A percentile compares a stretch with the other conserved stretches of the same genome.
phyloP scores from a whole-genome alignment of 163 green algal genomes.

The Scenedesmus sp. region DNA sequence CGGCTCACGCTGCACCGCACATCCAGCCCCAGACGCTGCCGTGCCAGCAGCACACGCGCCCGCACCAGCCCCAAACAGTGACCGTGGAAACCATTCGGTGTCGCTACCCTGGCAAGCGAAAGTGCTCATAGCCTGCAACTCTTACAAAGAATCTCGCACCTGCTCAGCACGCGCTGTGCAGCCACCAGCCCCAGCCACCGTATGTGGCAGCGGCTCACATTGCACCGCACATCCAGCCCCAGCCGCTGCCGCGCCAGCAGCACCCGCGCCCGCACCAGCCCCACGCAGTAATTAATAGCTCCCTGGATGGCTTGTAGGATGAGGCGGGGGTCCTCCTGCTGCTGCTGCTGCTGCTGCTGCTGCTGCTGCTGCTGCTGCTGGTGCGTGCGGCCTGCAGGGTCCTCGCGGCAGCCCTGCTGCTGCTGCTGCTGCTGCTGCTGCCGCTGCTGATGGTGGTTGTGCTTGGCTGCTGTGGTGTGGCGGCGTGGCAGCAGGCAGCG shows the following conservation, averaged over 20 bases:
- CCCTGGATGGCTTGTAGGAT: conserved; percentile 63
- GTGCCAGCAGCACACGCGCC: neutral
- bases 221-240: conserved; percentile 53
- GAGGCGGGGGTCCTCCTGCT: conserved; percentile 51
- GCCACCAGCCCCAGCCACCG: conserved; percentile 79
- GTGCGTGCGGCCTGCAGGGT: too few species aligned
- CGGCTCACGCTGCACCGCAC: conserved; percentile 56
- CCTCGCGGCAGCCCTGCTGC: conserved; percentile 38
- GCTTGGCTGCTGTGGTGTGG: neutral
- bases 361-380: neutral
- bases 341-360: conserved; percentile 3
- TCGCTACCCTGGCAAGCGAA: too few species aligned
- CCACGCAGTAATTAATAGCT: conserved; percentile 63
- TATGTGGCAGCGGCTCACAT: conserved; percentile 77
- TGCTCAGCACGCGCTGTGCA: conserved; percentile 71
- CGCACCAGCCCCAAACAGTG: conserved; percentile 39
- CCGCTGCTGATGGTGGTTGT: neutral
- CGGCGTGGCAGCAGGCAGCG: conserved; percentile 52
- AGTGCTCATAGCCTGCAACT: too few species aligned
- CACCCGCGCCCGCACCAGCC: conserved; percentile 55
- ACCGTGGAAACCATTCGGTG: conserved; percentile 16
- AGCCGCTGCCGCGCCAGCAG: conserved; percentile 31
- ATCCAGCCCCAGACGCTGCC: neutral
- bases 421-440: neutral
- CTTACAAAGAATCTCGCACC: conserved; percentile 44